Evolutionary conservation across 306 rosid species (phyloP), one percentile per base, ranked within the genome.

Genomic region (Prinsepia uniflora): DNA sequence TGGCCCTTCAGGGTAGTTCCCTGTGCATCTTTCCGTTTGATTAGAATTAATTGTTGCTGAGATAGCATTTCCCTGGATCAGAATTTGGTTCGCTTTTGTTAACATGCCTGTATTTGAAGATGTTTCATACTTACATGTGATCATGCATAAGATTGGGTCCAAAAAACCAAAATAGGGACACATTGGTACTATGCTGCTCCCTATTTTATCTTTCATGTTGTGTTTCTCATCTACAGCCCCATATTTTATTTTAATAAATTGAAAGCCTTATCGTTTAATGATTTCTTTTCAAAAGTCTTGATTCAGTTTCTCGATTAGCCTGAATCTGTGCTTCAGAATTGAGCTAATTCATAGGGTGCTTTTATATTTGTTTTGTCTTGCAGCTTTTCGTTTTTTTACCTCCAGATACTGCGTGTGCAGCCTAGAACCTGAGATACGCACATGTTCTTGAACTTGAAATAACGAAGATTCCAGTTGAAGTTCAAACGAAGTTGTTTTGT

Each of bases 201-300:
- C 72, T 62, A 22, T 75, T 71, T 56, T 56, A 56, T 55, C 40
- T 49, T 71, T 75, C 43, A 56, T 58, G 72, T 53, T 59, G 65
- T 71, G 50, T 45, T 76, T 61, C 62, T 56, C 58, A 19, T 50
- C 56, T 24, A 72, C 77, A 76, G 72, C 76, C 30, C 82, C 68
- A 69, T 66, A 75, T 72, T 74, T 81, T 83, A 78, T 80, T 81
- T 78, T 84, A 85, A 87, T 89, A 87, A 87, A 83, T 79, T 76
- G 73, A 80, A 73, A 75, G 79, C 69, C 57, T 75, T 74, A 67
- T 76, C 77, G 84, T 81, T 80, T 60, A 79, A 75, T 81, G 61
- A 66, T 71, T 24, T 68, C 64, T 42, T 76, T 78, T 52, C 61
- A 63, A 58, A 57, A 48, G 64, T 68, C 77, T 76, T 61, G 1